Evolutionary conservation across 163 green algal genomes (phyloP), one percentile per base, ranked within the genome.

Genomic region (Prototheca cutis): DNA sequence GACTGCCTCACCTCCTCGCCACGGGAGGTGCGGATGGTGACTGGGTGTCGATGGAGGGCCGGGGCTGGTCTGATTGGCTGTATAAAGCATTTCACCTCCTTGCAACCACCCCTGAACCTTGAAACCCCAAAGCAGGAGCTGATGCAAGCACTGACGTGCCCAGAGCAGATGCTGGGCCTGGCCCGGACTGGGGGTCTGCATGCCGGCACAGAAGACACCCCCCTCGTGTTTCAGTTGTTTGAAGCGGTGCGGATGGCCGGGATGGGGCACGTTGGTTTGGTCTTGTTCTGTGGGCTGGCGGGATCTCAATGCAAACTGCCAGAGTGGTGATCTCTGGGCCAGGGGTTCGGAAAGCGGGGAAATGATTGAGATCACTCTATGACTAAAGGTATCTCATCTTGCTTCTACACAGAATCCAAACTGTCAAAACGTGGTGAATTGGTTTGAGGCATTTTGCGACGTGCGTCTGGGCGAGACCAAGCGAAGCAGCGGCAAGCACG

Each of bases 401-500:
- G 6, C 28, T 0, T n/a, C 2, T 2, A 1, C 51, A 62, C 62
- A 83, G 65, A 72, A 79, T 55, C 68, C 67, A 1, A 62, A 68
- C 29, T 66, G 65, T 18, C 33, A 71, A 21, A 63, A 77, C 49
- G 68, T 86, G 51, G 72, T 68, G 7, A 77, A 86, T 47, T 86
- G 79, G 79, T 86, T 81, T 49, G 30, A 61, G n/a, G 34, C 63
- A 31, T 86, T 85, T 55, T 71, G 61, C 3, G 42, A 54, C 1
- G 49, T n/a, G 23, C 49, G 27, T 33, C 47, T 45, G n/a, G 25
- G 5, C 25, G 45, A 30, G 27, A 18, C 19, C 29, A 58, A 24
- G 13, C 6, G 24, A 24, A 17, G 58, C 31, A 6, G 23, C 6
- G 32, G 31, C n/a, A n/a, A n/a, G n/a, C n/a, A n/a, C n/a, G n/a